Base-by-base conservation (phyloP, 108 stramenopile species). In the Phaeodactylum tricornutum region DNA sequence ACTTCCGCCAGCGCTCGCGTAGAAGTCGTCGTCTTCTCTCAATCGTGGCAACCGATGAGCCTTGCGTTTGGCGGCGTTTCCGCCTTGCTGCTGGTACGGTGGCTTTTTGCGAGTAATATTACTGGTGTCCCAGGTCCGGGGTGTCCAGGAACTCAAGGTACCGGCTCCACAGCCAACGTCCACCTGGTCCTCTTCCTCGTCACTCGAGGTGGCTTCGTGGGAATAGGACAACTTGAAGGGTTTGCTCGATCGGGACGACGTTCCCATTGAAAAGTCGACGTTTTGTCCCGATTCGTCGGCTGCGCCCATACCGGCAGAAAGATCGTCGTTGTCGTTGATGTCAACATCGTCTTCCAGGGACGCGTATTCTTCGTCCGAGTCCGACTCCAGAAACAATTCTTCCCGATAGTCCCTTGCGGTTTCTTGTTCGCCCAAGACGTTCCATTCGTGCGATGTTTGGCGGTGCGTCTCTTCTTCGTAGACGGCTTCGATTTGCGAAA, bases 371-470 rank as follows among this genome's bases (percentile, higher is more conserved):
- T 51, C 43, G 39, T 83, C 81, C 27, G 77, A 78, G 55, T 88
- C 79, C 25, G 77, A 84, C 38, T 71, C 77, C 27, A 84, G 59
- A 53, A 88, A 88, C 8, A 88, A 57, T 45, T 88, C 81, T 47
- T 84, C 80, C n/a, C 87, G 77, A 55, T 76, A 88, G 53, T 88
- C 79, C 19, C 22, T 46, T 2, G n/a, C 6, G 42, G 34, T 35
- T 46, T 16, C 49, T 15, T 50, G 3, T 22, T 21, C 20, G 8
- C 42, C 8, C 20, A 39, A 14, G 9, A 26, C 16, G 9, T 53
- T 7, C 20, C 9, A 22, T 6, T 6, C 24, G 24, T 17, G 22
- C 2, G 11, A 17, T 24, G 45, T 32, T 29, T 25, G 49, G 21
- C 53, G 44, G 23, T 64, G 56, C 3, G 31, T 56, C 29, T 67